Evolutionary conservation across 1,284 basidiomycete genomes (phyloP), one percentile per base, ranked within the genome.

Genomic region (Cystobasidium pallidum): DNA sequence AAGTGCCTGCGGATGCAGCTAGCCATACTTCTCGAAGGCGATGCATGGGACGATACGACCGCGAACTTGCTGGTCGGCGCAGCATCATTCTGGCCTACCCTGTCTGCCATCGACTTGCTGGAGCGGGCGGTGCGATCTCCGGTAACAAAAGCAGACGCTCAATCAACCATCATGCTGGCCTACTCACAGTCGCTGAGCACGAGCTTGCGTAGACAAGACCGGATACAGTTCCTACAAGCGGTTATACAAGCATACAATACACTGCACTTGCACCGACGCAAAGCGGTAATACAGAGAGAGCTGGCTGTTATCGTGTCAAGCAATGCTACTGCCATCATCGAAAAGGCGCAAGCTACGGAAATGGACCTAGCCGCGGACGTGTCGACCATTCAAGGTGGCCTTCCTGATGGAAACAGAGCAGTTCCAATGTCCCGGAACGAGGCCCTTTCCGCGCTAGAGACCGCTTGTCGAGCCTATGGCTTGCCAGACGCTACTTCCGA

Each of bases 211-310:
- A 13, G 26, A 10, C 7, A 49, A 21, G 64, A 62, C 36, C 87
- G 91, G 39, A 85, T 95, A 36, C 82, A 85, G 11, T 82, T 89
- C 11, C 82, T 92, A 49, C 87, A 89, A 74, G 85, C 86, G 45
- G 86, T 89, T 51, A 89, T 89, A 0, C 87, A 87, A 74, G 81
- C 92, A 58, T 93, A 90, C 79, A 85, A 88, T 11, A 88, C 86
- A 76, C 80, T 96, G 1, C 91, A 90, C 8, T 90, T 92, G 80
- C 86, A 84, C 65, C 85, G 94, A 62, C 94, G 94, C 80, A 92
- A 94, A 81, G 89, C 88, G 0, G 90, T 90, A 75, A 83, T 92
- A 36, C 84, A 92, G n/a, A 84, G 94, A 17, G 91, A 94, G 78
- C 45, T 78, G 24, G 76, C 76, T 17, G 75, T 72, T 28, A 73